Evolutionary conservation across 2,329 filamentous ascomycete species (phyloP), one percentile per base, ranked within the genome.

Genomic region (Diaporthe citriasiana): DNA sequence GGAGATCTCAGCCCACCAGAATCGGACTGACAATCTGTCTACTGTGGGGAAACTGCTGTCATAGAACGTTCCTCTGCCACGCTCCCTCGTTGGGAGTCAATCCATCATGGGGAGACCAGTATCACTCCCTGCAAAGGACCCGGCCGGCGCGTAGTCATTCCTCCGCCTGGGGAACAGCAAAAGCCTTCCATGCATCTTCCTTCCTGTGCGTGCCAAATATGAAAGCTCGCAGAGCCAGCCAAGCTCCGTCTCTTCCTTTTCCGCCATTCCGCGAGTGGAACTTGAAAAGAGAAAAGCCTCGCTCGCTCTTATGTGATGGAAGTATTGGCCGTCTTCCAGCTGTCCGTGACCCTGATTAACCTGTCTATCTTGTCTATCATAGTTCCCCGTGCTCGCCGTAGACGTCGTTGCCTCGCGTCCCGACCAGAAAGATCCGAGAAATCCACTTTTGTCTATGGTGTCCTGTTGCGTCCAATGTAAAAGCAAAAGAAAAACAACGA

Each of bases 381-480:
- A 59, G 74, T 71, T 76, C 53, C 75, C 75, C 75, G 72, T 75
- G 73, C 75, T 75, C 33, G 73, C 53, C 56, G 73, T 75, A 76
- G 75, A 76, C 75, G 53, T 73, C 60, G 70, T 53, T 73, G 70
- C 70, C 73, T 66, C 68, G 53, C 77, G 76, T 76, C 76, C 73
- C 77, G 82, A 86, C 86, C 83, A 87, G 86, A 71, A 63, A 89
- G 84, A 88, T 88, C 87, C 85, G 88, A 90, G 88, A 89, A 89
- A 89, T 89, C 89, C 88, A 88, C 87, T 90, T 91, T 90, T 90
- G 87, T 91, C 89, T 91, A 91, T 89, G 85, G 79, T 78, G 80
- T 81, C 79, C 80, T 80, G 78, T 79, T 81, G 80, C 77, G 59
- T 74, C 53, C 70, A 42, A 22, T 76, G 76, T 75, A 56, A 76